Evolutionary conservation across 345 rosid genomes (phyloP), one percentile per base, ranked within the genome.

Genomic region (Pistacia integerrima): DNA sequence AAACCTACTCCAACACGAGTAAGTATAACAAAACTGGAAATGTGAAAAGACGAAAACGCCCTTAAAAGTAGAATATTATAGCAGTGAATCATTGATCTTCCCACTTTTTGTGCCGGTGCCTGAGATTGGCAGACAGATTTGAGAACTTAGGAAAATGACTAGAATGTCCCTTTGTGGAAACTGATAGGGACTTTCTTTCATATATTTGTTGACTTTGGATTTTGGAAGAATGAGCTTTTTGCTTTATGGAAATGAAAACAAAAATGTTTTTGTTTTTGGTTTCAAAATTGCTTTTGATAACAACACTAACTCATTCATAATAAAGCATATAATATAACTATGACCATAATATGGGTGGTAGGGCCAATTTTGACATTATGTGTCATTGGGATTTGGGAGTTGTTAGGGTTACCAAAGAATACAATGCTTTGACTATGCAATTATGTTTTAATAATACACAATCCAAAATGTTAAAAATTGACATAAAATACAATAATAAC

Each of bases 91-190:
- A 18, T 51, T 35, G 61, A 64, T 62, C 66, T 8, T 12, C 33
- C 61, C 17, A 54, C 65, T 44, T 79, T 74, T 57, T 13, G 67
- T 30, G 72, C 59, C 0, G 48, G 36, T 8, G 13, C 25, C 67
- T 1, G 66, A n/a, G 68, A n/a, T 28, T 66, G 59, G 62, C 68
- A 56, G 68, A 58, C 74, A 75, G 46, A 81, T 69, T 2, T 25
- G 25, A 25, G 25, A 25, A 25, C 25, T 25, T 25, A 25, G 25
- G 25, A 25, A 25, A 82, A 75, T 80, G 88, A 85, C 85, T 61
- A 65, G 68, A 75, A 73, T 76, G 73, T 73, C 81, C 79, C 2
- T 10, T 25, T 75, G 77, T 9, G 25, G 78, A 62, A 56, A 20
- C 3, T 11, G 51, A 8, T 1, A 4, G 41, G 46, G 35, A 10